Evolutionary conservation across 1,284 basidiomycete species (phyloP).

Genomic region (Puccinia polysora): DNA sequence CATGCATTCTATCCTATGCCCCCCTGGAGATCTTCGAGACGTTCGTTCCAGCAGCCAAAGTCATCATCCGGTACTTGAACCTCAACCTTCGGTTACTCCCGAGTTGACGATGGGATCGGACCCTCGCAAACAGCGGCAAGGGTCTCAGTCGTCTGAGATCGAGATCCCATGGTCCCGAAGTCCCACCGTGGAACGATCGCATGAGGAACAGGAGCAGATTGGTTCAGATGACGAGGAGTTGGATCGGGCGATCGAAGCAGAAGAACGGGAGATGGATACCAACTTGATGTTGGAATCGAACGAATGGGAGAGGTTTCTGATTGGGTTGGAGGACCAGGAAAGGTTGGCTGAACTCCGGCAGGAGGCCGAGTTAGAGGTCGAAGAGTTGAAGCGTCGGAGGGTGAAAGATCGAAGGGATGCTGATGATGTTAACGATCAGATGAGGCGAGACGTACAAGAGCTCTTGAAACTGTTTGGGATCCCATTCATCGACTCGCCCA

Average conservation of each 20-base stretch:
- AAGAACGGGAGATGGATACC: conserved; percentile 18
- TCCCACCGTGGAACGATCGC: conserved; percentile 9
- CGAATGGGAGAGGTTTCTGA: conserved; percentile 34
- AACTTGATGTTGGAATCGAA: conserved; percentile 23
- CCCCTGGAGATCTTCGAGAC: neutral
- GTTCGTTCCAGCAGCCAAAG: neutral
- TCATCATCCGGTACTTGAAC: too few relatives aligned
- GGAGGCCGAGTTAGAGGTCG: conserved; percentile 22
- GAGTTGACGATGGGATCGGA: neutral
- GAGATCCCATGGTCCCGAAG: conserved; percentile 37
- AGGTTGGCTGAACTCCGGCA: conserved; percentile 21
- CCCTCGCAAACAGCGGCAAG: neutral
- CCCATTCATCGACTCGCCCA: conserved; percentile 95
- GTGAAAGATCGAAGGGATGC: conserved; percentile 35
- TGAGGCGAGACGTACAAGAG: conserved; percentile 43
- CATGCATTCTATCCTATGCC: neutral
- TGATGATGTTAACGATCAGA: conserved; percentile 35
- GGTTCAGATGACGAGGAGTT: conserved; percentile 34
- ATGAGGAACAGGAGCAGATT: neutral
- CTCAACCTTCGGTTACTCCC: too few relatives aligned
- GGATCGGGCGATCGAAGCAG: conserved; percentile 26
- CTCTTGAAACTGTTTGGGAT: conserved; percentile 85
- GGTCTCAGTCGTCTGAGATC: conserved; percentile 2
- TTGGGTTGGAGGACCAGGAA: conserved; percentile 29
- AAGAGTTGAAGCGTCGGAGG: conserved; percentile 21